phyloP scores from a whole-genome alignment of 2,329 filamentous ascomycete genomes.

The Pseudocercospora fijiensis region DNA sequence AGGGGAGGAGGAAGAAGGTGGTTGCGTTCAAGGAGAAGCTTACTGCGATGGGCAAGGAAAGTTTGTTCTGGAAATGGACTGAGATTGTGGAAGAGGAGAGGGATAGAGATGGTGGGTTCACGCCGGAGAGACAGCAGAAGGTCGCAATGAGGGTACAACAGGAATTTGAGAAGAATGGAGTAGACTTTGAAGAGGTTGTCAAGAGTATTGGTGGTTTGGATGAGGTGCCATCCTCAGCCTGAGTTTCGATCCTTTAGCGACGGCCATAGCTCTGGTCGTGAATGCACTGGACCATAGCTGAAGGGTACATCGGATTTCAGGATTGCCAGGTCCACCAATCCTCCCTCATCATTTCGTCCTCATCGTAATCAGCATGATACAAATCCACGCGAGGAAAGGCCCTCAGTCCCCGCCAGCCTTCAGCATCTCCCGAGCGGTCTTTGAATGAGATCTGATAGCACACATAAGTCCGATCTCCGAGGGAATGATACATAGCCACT shows the following conservation, averaged over 20 bases:
- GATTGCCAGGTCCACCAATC: not conserved
- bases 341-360: not conserved
- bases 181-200: conserved; percentile 84
- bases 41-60: conserved; percentile 75
- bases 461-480: no score
- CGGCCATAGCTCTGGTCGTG: not conserved
- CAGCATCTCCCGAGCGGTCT: not conserved
- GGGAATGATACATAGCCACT: not conserved
- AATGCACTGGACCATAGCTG: not conserved
- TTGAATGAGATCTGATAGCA: not conserved
- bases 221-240: conserved; percentile 45
- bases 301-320: not conserved
- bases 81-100: conserved; percentile 89
- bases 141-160: conserved; percentile 72
- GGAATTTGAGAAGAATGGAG: conserved; percentile 69
- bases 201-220: conserved; percentile 65
- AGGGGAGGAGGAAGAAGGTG: conserved; percentile 69
- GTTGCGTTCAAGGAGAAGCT: conserved; percentile 77
- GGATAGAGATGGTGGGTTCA: conserved; percentile 74
- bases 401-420: not conserved
- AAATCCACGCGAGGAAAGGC: no score
- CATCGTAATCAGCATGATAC: no score
- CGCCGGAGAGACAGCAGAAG: conserved; percentile 67
- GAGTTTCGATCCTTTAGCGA: not conserved
- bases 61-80: conserved; percentile 88